phyloP scores from a whole-genome alignment of 306 rosid genomes.

The Quillaja saponaria region DNA sequence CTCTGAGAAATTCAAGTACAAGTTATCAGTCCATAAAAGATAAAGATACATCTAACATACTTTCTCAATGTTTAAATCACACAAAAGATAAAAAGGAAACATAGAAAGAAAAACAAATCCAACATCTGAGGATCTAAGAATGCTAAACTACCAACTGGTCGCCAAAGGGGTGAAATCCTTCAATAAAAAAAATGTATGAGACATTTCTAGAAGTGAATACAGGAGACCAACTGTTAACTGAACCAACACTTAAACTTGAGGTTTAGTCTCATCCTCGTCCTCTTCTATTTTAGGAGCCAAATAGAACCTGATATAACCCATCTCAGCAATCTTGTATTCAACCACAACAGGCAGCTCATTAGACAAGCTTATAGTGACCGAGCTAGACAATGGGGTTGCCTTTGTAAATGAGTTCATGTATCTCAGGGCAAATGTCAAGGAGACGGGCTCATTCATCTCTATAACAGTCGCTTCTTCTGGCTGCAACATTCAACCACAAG shows the following conservation, averaged over 20 bases:
- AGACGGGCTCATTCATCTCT: slow-evolving; percentile 88
- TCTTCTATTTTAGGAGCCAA: slow-evolving; percentile 96
- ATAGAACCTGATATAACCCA: slow-evolving; percentile 71
- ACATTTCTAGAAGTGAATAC: slow-evolving; percentile 30
- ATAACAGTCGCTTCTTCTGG: slow-evolving; percentile 60
- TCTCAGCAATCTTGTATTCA: slow-evolving; percentile 53
- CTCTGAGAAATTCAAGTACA: too few species aligned
- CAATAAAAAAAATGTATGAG: slow-evolving; percentile 11
- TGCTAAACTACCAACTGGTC: slow-evolving; percentile 2
- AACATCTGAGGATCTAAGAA: background rate
- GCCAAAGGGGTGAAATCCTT: background rate
- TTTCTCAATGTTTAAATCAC: background rate
- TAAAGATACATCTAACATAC: too few species aligned
- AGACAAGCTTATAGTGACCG: slow-evolving; percentile 62
- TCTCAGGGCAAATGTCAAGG: slow-evolving; percentile 81
- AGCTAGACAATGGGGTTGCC: slow-evolving; percentile 76
- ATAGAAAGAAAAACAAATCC: background rate
- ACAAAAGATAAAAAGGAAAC: background rate
- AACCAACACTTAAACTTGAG: slow-evolving; percentile 30
- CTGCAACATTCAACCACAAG: slow-evolving; percentile 33
- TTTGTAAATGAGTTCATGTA: slow-evolving; percentile 93
- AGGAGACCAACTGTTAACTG: too few species aligned
- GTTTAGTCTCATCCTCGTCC: slow-evolving; percentile 57
- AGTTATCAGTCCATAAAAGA: too few species aligned
- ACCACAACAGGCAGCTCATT: slow-evolving; percentile 67